Evolutionary conservation across 805 yeast species (phyloP).

Genomic region (Priceomyces medius): DNA sequence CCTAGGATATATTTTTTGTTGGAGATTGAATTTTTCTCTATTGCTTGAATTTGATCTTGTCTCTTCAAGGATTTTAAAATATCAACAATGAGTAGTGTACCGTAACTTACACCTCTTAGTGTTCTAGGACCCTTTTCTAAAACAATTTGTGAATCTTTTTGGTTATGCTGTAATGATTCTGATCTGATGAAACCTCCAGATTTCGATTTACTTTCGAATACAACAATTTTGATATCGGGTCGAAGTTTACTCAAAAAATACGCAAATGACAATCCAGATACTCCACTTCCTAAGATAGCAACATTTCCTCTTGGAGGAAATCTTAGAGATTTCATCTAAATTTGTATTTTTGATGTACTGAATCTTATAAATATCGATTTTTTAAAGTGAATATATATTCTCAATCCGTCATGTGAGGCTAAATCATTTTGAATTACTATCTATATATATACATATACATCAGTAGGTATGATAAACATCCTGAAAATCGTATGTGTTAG

Average conservation of each 20-base stretch:
- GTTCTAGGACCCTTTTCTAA: conserved; percentile 93
- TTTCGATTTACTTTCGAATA: conserved; percentile 55
- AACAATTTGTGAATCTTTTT: conserved; percentile 23
- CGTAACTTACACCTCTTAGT: conserved; percentile 76
- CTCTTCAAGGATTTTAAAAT: conserved; percentile 49
- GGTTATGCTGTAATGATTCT: conserved; percentile 28
- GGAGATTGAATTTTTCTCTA: conserved; percentile 58
- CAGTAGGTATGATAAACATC: conserved; percentile 24
- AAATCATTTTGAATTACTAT: not conserved
- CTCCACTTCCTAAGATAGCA: conserved; percentile 84
- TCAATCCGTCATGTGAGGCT: not conserved
- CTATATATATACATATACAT: conserved; percentile 4
- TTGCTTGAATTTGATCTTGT: conserved; percentile 53
- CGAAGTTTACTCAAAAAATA: conserved; percentile 68
- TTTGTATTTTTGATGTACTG: not conserved
- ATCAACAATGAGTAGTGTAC: conserved; percentile 68
- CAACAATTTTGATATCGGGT: conserved; percentile 67
- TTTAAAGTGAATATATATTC: not conserved
- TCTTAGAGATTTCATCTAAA: not conserved
- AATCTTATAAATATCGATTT: not conserved
- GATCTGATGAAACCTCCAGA: conserved; percentile 83
- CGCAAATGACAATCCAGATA: conserved; percentile 77
- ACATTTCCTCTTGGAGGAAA: conserved; percentile 41
- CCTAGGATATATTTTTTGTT: conserved; percentile 68
- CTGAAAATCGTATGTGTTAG: conserved; percentile 10